Percentiles rank a stretch among this genome's conserved stretches.
These are phyloP conservation scores for Leucocoprinus leucothites DNA, from an alignment of 768 basidiomycete genomes.

Conservation along the genomic window DNA sequence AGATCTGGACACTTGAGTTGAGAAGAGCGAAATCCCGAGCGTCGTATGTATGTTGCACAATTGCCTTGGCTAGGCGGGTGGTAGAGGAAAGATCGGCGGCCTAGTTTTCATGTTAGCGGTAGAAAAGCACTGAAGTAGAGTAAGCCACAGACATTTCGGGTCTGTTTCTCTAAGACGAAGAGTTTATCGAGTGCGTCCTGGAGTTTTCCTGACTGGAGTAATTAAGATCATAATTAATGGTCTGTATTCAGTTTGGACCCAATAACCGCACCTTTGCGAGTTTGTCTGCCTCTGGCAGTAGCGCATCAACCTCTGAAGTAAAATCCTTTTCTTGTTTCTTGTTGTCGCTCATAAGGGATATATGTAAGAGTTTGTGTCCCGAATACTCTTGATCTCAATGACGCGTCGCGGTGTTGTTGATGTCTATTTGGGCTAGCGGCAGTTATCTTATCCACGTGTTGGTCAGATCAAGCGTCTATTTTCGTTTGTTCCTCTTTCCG, in stretches of 20 bases:
- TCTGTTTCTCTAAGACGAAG: conserved; percentile 88
- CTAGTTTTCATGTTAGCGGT: conserved; percentile 36
- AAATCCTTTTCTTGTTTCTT: conserved; percentile 88
- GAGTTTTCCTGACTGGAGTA: conserved; percentile 67
- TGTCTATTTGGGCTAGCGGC: conserved; percentile 29
- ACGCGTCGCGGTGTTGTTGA: conserved; percentile 65
- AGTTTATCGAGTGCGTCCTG: conserved; percentile 90
- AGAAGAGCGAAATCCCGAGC: conserved; percentile 67
- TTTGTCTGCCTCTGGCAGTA: conserved; percentile 65
- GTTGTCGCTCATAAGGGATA: conserved; percentile 68
- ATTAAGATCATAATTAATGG: conserved; percentile 14
- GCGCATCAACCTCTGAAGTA: conserved; percentile 74
- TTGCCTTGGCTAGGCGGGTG: conserved; percentile 73
- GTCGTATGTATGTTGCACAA: conserved; percentile 69
- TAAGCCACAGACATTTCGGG: conserved; percentile 73
- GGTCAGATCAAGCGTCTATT: not conserved
- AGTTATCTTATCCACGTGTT: conserved; percentile 22
- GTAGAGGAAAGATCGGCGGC: conserved; percentile 94
- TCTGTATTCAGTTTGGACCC: not conserved
- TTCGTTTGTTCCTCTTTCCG: too few species aligned
- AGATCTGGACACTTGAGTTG: conserved; percentile 61
- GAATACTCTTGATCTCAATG: conserved; percentile 37
- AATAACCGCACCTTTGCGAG: conserved; percentile 62
- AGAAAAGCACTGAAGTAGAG: not conserved
- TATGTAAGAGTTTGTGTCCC: conserved; percentile 30